phyloP scores from a whole-genome alignment of 345 rosid genomes.

The Brassica rapa region DNA sequence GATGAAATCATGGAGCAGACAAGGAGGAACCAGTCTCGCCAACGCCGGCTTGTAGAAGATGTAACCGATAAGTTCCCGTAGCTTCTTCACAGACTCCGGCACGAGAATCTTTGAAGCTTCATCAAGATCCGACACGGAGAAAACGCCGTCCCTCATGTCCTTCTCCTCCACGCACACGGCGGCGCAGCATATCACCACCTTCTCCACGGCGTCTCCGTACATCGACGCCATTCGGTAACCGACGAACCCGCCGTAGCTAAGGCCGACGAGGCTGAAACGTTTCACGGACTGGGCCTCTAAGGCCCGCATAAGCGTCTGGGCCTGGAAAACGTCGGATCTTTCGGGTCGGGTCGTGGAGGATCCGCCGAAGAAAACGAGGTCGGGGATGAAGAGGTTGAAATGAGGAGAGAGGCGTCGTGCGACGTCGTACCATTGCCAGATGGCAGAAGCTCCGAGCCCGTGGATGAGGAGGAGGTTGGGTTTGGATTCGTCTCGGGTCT shows the following conservation, averaged over 20 bases:
- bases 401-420: slow-evolving; percentile 44
- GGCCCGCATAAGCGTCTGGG: slow-evolving; percentile 62
- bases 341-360: slow-evolving; percentile 75
- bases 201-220: slow-evolving; percentile 61
- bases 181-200: slow-evolving; percentile 70
- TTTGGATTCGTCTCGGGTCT: slow-evolving; percentile 30
- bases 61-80: slow-evolving; percentile 57
- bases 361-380: slow-evolving; percentile 75
- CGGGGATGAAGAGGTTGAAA: slow-evolving; percentile 73
- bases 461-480: slow-evolving; percentile 80
- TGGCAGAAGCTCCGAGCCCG: slow-evolving; percentile 73
- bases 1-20: slow-evolving; percentile 62
- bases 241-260: slow-evolving; percentile 86
- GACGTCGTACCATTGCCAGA: slow-evolving; percentile 78
- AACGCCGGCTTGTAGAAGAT: slow-evolving; percentile 51
- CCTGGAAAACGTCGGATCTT: slow-evolving; percentile 73
- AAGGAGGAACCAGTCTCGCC: slow-evolving; percentile 47
- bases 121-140: slow-evolving; percentile 62
- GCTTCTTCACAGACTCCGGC: slow-evolving; percentile 59
- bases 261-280: slow-evolving; percentile 62
- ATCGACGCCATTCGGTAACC: slow-evolving; percentile 74
- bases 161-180: slow-evolving; percentile 83
- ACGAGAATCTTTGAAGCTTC: slow-evolving; percentile 70
- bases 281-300: slow-evolving; percentile 57
- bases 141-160: slow-evolving; percentile 64